Conservation (phyloP, 305 asterid species). For the Petunia hybrid region DNA sequence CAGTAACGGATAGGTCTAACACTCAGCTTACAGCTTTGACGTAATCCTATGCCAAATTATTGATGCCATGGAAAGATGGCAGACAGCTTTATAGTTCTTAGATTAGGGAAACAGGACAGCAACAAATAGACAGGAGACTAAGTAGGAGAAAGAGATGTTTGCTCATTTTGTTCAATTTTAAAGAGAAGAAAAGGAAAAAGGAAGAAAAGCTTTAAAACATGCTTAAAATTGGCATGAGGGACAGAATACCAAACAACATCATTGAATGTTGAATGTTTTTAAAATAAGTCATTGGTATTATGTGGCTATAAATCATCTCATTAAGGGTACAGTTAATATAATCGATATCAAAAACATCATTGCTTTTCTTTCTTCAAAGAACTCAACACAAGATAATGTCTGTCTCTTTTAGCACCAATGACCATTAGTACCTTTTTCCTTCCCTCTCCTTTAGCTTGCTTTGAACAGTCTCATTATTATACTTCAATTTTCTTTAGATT, state of each 20-base stretch:
- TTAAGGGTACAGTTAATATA: too few species aligned
- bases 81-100: neutral
- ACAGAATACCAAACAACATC: neutral
- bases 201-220: slow-evolving; percentile 14
- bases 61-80: too few species aligned
- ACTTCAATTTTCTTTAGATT: neutral
- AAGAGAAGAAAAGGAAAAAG: neutral
- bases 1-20: neutral
- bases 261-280: neutral
- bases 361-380: neutral
- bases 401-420: too few species aligned
- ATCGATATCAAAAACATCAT: neutral
- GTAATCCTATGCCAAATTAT: too few species aligned
- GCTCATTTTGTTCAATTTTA: neutral
- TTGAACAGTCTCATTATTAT: neutral
- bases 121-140: neutral
- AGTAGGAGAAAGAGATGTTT: neutral
- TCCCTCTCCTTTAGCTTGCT: neutral
- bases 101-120: neutral
- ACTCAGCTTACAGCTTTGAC: neutral
- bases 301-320: too few species aligned
- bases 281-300: too few species aligned
- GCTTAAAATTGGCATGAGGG: neutral
- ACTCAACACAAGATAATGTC: neutral
- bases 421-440: neutral